Evolutionary conservation across 208 protist species (phyloP).

Genomic region (Crithidia fasciculata): DNA sequence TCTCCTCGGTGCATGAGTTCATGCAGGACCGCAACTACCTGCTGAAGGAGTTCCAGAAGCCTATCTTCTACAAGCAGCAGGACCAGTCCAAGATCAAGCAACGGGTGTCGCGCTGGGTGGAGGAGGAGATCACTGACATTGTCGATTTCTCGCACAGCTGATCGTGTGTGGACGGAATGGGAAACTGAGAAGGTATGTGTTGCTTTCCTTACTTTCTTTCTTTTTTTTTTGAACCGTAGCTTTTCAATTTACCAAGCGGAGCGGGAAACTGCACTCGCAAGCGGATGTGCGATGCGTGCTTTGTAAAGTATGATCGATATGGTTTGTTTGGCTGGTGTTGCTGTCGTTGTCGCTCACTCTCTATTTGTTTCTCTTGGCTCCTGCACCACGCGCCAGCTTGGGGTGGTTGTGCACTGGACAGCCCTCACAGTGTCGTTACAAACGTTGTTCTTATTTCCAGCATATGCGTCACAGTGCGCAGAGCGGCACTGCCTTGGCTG

Average conservation of each 20-base stretch:
- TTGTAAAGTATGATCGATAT: neutral
- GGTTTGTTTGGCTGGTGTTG: neutral
- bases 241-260: too few relatives aligned
- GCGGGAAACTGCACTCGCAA: too few relatives aligned
- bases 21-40: slow-evolving; percentile 82
- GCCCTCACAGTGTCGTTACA: neutral
- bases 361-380: too few relatives aligned
- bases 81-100: slow-evolving; percentile 75
- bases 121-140: slow-evolving; percentile 74
- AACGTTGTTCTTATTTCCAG: too few relatives aligned
- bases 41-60: slow-evolving; percentile 77
- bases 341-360: too few relatives aligned
- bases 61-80: slow-evolving; percentile 87
- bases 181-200: neutral
- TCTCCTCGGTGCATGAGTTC: slow-evolving; percentile 77
- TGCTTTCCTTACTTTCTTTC: neutral
- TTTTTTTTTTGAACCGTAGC: neutral
- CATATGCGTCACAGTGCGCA: too few relatives aligned
- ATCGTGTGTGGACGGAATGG: neutral
- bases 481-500: too few relatives aligned
- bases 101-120: slow-evolving; percentile 68
- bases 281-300: neutral
- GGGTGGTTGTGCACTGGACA: neutral
- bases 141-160: slow-evolving; percentile 82
- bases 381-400: too few relatives aligned